These are phyloP conservation scores for Cenchrus americanus DNA, from an alignment of 176 grass and related monocot species.

Conservation along the genomic window DNA sequence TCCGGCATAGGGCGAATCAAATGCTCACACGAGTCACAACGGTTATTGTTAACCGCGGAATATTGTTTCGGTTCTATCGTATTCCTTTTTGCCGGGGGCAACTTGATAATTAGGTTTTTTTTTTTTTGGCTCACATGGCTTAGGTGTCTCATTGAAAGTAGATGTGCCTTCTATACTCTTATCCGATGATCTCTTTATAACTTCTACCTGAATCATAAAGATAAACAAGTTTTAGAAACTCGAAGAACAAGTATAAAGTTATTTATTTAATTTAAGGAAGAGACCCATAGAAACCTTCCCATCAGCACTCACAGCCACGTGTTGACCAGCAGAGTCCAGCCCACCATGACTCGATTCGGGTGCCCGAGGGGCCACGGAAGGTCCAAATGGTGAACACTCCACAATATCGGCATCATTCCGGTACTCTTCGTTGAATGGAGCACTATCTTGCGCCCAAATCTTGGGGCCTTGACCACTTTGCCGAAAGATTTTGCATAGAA, in stretches of 20 bases:
- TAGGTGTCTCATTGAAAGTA: too few relatives aligned
- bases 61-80: too few relatives aligned
- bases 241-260: neutral
- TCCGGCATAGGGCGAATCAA: constrained; percentile 8
- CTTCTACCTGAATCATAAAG: constrained; percentile 48
- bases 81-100: too few relatives aligned
- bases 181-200: constrained; percentile 43
- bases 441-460: constrained; percentile 84
- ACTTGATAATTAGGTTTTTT: constrained; percentile 32
- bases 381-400: constrained; percentile 38
- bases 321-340: constrained; percentile 33
- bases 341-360: constrained; percentile 32
- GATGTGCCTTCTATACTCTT: constrained; percentile 38
- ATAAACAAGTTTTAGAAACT: constrained; percentile 19
- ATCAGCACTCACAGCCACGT: constrained; percentile 31
- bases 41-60: constrained; percentile 13
- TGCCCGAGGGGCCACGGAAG: constrained; percentile 28
- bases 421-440: constrained; percentile 84
- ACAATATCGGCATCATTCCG: constrained; percentile 51
- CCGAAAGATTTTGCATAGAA: constrained; percentile 90
- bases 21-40: constrained; percentile 15
- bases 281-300: constrained; percentile 28
- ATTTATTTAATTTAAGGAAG: constrained; percentile 31
- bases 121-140: too few relatives aligned
- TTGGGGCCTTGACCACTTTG: constrained; percentile 88